A percentile compares a stretch with the other conserved stretches of the same genome.
phyloP scores from a whole-genome alignment of 805 yeast species.

The Hanseniaspora jakobsenii region DNA sequence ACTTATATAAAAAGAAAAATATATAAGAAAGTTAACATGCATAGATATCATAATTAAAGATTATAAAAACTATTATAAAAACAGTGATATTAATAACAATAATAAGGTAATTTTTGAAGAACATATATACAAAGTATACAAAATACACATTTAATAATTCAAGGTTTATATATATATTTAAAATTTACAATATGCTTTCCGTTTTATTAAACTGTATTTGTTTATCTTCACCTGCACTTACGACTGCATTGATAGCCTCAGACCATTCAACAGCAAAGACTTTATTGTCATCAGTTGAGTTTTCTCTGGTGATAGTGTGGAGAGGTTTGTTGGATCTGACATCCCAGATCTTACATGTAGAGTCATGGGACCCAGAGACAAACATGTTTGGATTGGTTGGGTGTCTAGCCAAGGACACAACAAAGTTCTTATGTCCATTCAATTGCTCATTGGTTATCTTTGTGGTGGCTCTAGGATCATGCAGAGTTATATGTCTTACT shows the following conservation, averaged over 20 bases:
- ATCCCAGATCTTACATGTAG: slow-evolving; percentile 92
- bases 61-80: no score
- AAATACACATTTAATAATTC: no score
- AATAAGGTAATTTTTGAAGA: no score
- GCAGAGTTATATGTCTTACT: slow-evolving; percentile 90
- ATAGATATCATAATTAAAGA: no score
- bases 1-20: neutral
- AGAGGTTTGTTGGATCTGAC: slow-evolving; percentile 71
- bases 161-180: no score
- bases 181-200: slow-evolving; percentile 25
- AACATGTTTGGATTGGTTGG: slow-evolving; percentile 75
- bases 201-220: slow-evolving; percentile 70
- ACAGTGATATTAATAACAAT: no score
- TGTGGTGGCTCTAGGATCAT: slow-evolving; percentile 71
- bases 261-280: slow-evolving; percentile 87
- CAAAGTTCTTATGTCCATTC: slow-evolving; percentile 84
- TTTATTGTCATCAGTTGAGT: slow-evolving; percentile 40
- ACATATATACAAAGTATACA: no score
- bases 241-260: slow-evolving; percentile 53
- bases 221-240: slow-evolving; percentile 91
- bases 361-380: slow-evolving; percentile 90
- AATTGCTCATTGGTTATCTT: slow-evolving; percentile 60
- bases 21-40: neutral
- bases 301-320: slow-evolving; percentile 71
- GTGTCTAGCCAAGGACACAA: slow-evolving; percentile 59